A percentile compares a stretch with the other conserved stretches of the same genome.
Evolutionary conservation across 2,329 filamentous ascomycete genomes (phyloP).

Genomic region (Phaeosphaeria sp.): DNA sequence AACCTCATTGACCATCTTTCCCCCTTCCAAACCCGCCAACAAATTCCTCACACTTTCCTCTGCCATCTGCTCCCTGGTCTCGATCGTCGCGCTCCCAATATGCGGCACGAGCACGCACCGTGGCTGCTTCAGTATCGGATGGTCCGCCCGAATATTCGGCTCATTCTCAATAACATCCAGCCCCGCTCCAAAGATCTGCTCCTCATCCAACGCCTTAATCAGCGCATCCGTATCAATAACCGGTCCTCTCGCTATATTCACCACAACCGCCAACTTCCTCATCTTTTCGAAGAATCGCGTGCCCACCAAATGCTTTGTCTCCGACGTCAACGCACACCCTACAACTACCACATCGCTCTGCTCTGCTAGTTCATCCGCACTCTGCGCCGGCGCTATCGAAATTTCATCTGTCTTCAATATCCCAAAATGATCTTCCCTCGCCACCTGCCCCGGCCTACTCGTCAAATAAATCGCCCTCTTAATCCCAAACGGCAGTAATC

Average conservation of each 20-base stretch:
- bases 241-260: slow-evolving; percentile 65
- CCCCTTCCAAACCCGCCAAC: slow-evolving; percentile 34
- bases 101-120: slow-evolving; percentile 64
- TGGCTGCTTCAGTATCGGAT: slow-evolving; percentile 56
- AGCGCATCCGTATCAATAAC: slow-evolving; percentile 63
- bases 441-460: slow-evolving; percentile 30
- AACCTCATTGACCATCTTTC: slow-evolving; percentile 39
- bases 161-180: slow-evolving; percentile 65
- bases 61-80: slow-evolving; percentile 66
- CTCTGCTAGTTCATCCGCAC: slow-evolving; percentile 29
- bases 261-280: slow-evolving; percentile 61
- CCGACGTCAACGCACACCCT: slow-evolving; percentile 34
- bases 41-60: slow-evolving; percentile 63
- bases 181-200: slow-evolving; percentile 60
- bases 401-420: slow-evolving; percentile 23
- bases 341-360: slow-evolving; percentile 42
- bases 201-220: slow-evolving; percentile 57
- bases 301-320: slow-evolving; percentile 36
- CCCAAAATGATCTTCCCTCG: slow-evolving; percentile 32
- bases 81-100: slow-evolving; percentile 64
- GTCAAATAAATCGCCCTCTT: slow-evolving; percentile 34
- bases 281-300: slow-evolving; percentile 52
- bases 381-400: slow-evolving; percentile 26
- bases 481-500: slow-evolving; percentile 37
- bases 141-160: slow-evolving; percentile 55